Evolutionary conservation across 768 basidiomycete species (phyloP), one percentile per base, ranked within the genome.

Genomic region (Lyophyllum decastes): DNA sequence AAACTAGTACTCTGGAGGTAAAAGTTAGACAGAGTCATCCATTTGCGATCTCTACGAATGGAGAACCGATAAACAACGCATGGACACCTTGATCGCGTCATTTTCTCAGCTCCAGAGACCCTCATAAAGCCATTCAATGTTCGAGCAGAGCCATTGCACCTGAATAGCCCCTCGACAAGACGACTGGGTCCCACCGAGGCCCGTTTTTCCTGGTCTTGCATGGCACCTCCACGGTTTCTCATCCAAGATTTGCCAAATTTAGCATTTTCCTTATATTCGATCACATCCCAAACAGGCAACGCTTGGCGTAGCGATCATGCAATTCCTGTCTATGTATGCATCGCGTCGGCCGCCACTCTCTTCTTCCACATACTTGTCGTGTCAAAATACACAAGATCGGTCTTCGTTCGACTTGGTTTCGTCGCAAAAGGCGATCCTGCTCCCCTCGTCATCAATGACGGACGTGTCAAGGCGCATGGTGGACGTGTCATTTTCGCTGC

Each of bases 401-500:
- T 56, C 21, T 52, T 62, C 14, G 21, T 7, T 24, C 35, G 38
- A 27, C 52, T 62, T 49, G 48, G 52, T 24, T 17, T 52, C 1
- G 30, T 19, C n/a, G 48, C 16, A 21, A 49, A 62, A 21, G 34
- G 22, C 27, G 54, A 53, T 16, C 35, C 38, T 22, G n/a, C 3
- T 8, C 45, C 46, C 21, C 43, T 24, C n/a, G 43, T n/a, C 17
- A 22, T 17, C 21, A 25, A 30, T 5, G 47, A 46, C 16, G 22
- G 61, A 25, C 54, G 48, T 57, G 35, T 62, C 30, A 49, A 49
- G 43, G 51, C 54, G 43, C 61, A 60, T 25, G 61, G 61, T 44
- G 61, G 61, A 54, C 55, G 49, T 27, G 41, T 54, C 48, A 57
- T 59, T 9, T 59, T 54, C 45, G 47, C 55, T 16, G 24, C 47